phyloP scores from a whole-genome alignment of 768 basidiomycete species.

The Daedalea quercina region DNA sequence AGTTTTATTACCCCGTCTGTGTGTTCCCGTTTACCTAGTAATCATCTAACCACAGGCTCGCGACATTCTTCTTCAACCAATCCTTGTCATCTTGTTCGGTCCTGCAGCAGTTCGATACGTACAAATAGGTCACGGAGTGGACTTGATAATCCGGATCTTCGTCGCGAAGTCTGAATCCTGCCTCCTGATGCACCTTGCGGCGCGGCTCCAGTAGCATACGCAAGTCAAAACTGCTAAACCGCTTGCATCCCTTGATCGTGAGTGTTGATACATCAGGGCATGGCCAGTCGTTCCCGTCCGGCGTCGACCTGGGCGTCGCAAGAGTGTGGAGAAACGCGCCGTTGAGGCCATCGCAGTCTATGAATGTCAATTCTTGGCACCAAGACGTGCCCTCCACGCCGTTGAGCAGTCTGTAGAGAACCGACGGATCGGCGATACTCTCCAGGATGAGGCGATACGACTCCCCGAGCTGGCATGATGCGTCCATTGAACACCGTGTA shows the following conservation, averaged over 20 bases:
- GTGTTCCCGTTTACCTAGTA: too few relatives aligned
- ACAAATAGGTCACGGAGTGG: too few relatives aligned
- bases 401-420: background rate
- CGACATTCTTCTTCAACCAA: too few relatives aligned
- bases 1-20: too few relatives aligned
- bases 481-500: too few relatives aligned
- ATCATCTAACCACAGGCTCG: too few relatives aligned
- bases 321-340: background rate
- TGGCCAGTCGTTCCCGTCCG: background rate
- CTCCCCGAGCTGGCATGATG: too few relatives aligned
- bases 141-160: too few relatives aligned
- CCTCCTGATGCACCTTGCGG: background rate
- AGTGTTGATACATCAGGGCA: background rate
- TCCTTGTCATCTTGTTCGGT: too few relatives aligned
- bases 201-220: background rate
- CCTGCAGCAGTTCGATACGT: too few relatives aligned
- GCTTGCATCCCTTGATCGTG: background rate
- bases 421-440: too few relatives aligned
- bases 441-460: too few relatives aligned
- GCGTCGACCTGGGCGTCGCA: background rate
- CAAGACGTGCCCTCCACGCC: background rate
- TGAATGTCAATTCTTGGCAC: background rate
- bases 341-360: background rate
- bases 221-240: background rate
- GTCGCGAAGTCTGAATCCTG: background rate